These are phyloP conservation scores for Aegle marmelos DNA, from an alignment of 345 rosid species.

Conservation along the genomic window DNA sequence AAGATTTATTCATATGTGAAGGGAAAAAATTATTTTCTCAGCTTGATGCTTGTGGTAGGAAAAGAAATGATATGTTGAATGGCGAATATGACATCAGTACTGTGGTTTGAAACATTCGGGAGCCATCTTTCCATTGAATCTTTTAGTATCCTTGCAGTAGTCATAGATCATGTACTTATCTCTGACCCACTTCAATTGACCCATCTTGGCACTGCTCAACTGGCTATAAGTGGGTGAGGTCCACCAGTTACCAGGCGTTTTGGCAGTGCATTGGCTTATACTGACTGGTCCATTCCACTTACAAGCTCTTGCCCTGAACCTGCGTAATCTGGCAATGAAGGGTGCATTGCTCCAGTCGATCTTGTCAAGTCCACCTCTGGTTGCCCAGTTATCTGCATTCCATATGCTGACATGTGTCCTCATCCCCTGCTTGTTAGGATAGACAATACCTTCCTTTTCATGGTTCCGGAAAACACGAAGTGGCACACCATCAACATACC, in stretches of 20 bases:
- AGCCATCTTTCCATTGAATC: conserved; percentile 63
- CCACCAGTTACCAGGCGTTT: conserved; percentile 56
- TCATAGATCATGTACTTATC: conserved; percentile 59
- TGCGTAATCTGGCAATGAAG: conserved; percentile 44
- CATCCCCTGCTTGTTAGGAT: conserved; percentile 78
- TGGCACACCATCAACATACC: conserved; percentile 58
- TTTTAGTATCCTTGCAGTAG: conserved; percentile 58
- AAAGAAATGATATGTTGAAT: conserved; percentile 4
- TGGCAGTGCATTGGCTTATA: conserved; percentile 38
- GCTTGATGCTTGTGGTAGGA: background rate
- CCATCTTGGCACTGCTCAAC: conserved; percentile 35
- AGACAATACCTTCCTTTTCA: conserved; percentile 49
- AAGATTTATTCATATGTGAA: background rate
- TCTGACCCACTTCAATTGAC: conserved; percentile 49
- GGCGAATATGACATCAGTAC: conserved; percentile 31
- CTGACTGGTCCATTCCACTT: conserved; percentile 58
- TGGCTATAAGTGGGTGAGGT: conserved; percentile 44
- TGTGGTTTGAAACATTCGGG: conserved; percentile 61
- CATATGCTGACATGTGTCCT: conserved; percentile 60
- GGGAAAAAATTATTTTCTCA: background rate
- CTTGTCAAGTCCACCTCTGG: conserved; percentile 67
- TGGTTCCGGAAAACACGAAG: conserved; percentile 60
- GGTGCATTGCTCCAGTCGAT: conserved; percentile 60
- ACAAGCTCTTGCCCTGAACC: conserved; percentile 59
- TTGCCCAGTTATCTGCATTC: conserved; percentile 80